Percentiles rank a stretch among this genome's conserved stretches.
Evolutionary conservation across 2,329 filamentous ascomycete species (phyloP).

Genomic region (Chaetomium globosum): DNA sequence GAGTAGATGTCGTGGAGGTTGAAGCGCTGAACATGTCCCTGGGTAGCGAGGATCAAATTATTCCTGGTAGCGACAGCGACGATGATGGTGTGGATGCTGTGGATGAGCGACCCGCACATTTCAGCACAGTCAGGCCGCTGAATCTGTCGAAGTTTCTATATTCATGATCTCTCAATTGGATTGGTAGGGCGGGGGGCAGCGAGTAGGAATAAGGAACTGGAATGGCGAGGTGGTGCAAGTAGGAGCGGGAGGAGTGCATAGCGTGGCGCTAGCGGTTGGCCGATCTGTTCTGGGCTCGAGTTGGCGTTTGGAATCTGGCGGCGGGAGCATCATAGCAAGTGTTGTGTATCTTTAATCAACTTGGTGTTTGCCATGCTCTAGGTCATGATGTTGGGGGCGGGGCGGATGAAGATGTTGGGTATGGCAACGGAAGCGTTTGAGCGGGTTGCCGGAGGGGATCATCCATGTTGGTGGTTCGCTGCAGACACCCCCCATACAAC

Average conservation of each 20-base stretch:
- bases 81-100: constrained; percentile 48
- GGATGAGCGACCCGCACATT: constrained; percentile 34
- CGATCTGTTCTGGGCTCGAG: constrained; percentile 1
- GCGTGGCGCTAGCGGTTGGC: constrained; percentile 31
- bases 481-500: not conserved
- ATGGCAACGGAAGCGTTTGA: not conserved
- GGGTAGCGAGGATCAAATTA: constrained; percentile 62
- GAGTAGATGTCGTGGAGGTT: constrained; percentile 56
- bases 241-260: constrained; percentile 26
- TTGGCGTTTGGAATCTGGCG: constrained; percentile 13
- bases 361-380: not conserved
- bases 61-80: constrained; percentile 56
- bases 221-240: not conserved
- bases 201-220: not conserved
- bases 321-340: constrained; percentile 7
- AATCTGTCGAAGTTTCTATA: constrained; percentile 56
- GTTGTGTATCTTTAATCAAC: constrained; percentile 17
- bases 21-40: constrained; percentile 52
- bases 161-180: constrained; percentile 31
- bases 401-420: not conserved
- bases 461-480: not conserved
- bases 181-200: not conserved
- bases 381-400: not conserved
- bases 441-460: not conserved
- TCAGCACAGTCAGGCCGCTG: constrained; percentile 41